A percentile compares a stretch with the other conserved stretches of the same genome.
Evolutionary conservation across 441 rosid species (phyloP).

Genomic region (Caryocar brasiliense): DNA sequence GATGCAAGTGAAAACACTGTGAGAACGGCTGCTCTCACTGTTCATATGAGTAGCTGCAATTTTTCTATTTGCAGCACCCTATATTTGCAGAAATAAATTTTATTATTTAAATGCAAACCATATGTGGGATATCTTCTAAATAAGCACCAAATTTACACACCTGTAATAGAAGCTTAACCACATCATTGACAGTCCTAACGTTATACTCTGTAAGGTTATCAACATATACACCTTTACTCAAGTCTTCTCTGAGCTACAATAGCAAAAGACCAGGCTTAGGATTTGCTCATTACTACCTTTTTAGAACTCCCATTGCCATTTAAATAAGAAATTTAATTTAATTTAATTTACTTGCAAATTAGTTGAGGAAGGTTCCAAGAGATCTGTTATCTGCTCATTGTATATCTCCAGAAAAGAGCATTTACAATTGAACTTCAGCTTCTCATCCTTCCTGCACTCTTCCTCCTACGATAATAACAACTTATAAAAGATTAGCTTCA

Average conservation of each 20-base stretch:
- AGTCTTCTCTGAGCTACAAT: conserved; percentile 88
- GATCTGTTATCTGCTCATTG: conserved; percentile 88
- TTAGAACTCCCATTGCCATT: conserved; percentile 5
- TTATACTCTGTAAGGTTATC: conserved; percentile 70
- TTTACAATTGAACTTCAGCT: conserved; percentile 71
- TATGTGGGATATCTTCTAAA: background rate
- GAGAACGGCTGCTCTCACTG: conserved; percentile 96
- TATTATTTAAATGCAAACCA: conserved; percentile 8
- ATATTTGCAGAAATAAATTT: conserved; percentile 11
- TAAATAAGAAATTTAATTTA: background rate
- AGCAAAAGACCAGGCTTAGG: conserved; percentile 17
- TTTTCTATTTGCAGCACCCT: conserved; percentile 90
- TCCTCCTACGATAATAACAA: conserved; percentile 51
- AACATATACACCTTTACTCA: conserved; percentile 74
- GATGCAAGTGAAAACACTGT: conserved; percentile 89
- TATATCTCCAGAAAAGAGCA: conserved; percentile 92
- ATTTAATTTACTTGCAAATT: conserved; percentile 70
- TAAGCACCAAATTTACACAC: conserved; percentile 22
- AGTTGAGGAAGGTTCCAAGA: conserved; percentile 81
- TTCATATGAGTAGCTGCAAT: conserved; percentile 88
- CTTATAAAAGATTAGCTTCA: conserved; percentile 3
- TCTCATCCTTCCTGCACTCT: conserved; percentile 66
- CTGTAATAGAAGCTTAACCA: conserved; percentile 65
- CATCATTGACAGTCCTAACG: conserved; percentile 61
- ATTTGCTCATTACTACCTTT: conserved; percentile 1